These are phyloP conservation scores for Didymosphaeria variabile DNA, from an alignment of 2,329 filamentous ascomycete species.

Conservation along the genomic window DNA sequence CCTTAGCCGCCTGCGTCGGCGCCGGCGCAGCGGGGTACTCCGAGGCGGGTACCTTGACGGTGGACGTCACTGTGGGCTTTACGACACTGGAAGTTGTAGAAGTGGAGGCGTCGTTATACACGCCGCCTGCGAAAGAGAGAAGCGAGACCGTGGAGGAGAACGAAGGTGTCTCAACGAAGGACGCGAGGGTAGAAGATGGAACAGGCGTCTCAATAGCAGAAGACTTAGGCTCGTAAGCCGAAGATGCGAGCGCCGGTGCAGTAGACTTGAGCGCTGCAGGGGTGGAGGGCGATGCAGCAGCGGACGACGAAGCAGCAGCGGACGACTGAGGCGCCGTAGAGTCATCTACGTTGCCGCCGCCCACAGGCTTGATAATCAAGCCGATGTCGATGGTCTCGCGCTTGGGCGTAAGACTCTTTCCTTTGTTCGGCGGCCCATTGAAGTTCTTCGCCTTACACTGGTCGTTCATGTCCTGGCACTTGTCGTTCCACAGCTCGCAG, in stretches of 20 bases:
- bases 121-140: slow-evolving; percentile 15
- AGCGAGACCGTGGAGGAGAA: slow-evolving; percentile 4
- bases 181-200: not conserved
- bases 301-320: slow-evolving; percentile 4
- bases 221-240: slow-evolving; percentile 2
- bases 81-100: slow-evolving; percentile 5
- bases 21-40: slow-evolving; percentile 33
- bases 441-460: slow-evolving; percentile 54
- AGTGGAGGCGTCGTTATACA: not conserved
- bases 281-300: not conserved
- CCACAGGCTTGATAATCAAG: slow-evolving; percentile 29
- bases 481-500: slow-evolving; percentile 70
- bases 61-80: slow-evolving; percentile 7
- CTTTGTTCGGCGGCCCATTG: slow-evolving; percentile 55
- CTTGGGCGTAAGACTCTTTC: slow-evolving; percentile 49
- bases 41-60: slow-evolving; percentile 25
- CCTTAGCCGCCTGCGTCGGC: slow-evolving; percentile 25
- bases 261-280: not conserved
- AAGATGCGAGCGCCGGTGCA: not conserved
- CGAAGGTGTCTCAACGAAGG: slow-evolving; percentile 1
- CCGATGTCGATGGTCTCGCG: slow-evolving; percentile 43
- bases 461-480: slow-evolving; percentile 62
- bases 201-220: not conserved
- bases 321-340: slow-evolving; percentile 27
- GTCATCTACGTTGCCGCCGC: slow-evolving; percentile 24